Base-by-base conservation (phyloP, 2,329 filamentous ascomycete species). In the Trichoderma atroviride region DNA sequence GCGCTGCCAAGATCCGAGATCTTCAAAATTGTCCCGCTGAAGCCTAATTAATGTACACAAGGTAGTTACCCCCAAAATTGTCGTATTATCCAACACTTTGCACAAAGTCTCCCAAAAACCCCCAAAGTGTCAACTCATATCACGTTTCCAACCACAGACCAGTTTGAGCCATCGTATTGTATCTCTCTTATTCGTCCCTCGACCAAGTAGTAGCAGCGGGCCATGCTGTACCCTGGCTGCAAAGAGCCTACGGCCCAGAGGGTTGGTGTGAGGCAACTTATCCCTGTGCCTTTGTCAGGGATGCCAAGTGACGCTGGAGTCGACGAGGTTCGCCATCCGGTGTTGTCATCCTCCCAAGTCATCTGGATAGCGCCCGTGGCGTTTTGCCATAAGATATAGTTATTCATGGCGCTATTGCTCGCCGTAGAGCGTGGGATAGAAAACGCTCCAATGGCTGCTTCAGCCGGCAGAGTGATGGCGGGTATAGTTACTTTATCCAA, bases 141-240 rank as follows among this genome's bases (percentile, higher is more conserved):
- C 7, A 62, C 59, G 24, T 62, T 62, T 19, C 59, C 59, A 35
- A 62, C 47, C 4, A 62, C 59, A 14, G 59, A 62, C 59, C 59
- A 62, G 22, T 52, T 52, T 19, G 59, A 52, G 29, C 59, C 59
- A 24, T 62, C 43, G 5, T 62, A 62, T 22, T 50, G 59, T 14
- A 35, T 43, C 40, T 62, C 59, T 19, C 59, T 50, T 52, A 62
- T 52, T 0, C 33, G n/a, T 13, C 59, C 40, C 19, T 52, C n/a
- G 14, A 62, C 29, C 19, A 52, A 6, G 10, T 62, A 62, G 22
- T 62, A 62, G 9, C 59, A 62, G 5, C 59, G 59, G 24, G 59
- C 59, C 59, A 62, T 62, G n/a, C 59, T 43, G 11, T 62, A 62
- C 14, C 22, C 40, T 1, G 59, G 47, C 27, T 33, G 13, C 29